These are phyloP conservation scores for Phytophthora vignae DNA, from an alignment of 352 stramenopile genomes.

Conservation along the genomic window DNA sequence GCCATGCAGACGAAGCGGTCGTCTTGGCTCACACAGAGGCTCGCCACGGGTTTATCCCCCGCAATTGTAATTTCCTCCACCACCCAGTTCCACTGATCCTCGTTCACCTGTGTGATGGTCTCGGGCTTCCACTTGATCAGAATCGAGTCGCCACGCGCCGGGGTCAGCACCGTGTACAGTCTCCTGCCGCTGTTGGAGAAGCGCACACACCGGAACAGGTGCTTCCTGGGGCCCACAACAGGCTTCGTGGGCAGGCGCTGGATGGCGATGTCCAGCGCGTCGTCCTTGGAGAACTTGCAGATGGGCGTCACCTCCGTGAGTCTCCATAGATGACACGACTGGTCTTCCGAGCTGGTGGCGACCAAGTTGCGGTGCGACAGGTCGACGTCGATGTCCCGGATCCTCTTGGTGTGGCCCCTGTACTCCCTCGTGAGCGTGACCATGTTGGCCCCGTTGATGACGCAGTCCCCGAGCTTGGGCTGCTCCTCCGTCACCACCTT, in stretches of 20 bases:
- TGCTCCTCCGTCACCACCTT: constrained; percentile 36
- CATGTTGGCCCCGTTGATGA: constrained; percentile 54
- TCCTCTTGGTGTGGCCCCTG: constrained; percentile 78
- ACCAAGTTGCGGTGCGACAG: constrained; percentile 83
- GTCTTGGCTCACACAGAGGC: constrained; percentile 79
- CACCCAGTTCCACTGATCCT: constrained; percentile 77
- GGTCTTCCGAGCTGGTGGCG: constrained; percentile 78
- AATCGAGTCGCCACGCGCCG: constrained; percentile 77
- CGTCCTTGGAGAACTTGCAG: constrained; percentile 80
- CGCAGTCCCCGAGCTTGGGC: constrained; percentile 66
- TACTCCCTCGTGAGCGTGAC: constrained; percentile 81
- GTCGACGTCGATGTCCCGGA: constrained; percentile 85
- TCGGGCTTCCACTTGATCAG: constrained; percentile 83
- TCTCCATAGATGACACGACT: constrained; percentile 84
- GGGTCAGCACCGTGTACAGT: constrained; percentile 82
- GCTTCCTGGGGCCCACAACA: constrained; percentile 57
- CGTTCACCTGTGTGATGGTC: constrained; percentile 73
- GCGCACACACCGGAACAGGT: constrained; percentile 83
- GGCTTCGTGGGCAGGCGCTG: constrained; percentile 59
- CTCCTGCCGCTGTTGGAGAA: constrained; percentile 74
- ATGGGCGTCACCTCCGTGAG: constrained; percentile 70
- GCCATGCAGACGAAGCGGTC: constrained; percentile 77
- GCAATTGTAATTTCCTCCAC: constrained; percentile 62
- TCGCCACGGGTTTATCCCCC: constrained; percentile 77
- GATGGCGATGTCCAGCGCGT: constrained; percentile 72